Evolutionary conservation across 2,329 filamentous ascomycete species (phyloP), one percentile per base, ranked within the genome.

Genomic region (Fusarium oxysporum): DNA sequence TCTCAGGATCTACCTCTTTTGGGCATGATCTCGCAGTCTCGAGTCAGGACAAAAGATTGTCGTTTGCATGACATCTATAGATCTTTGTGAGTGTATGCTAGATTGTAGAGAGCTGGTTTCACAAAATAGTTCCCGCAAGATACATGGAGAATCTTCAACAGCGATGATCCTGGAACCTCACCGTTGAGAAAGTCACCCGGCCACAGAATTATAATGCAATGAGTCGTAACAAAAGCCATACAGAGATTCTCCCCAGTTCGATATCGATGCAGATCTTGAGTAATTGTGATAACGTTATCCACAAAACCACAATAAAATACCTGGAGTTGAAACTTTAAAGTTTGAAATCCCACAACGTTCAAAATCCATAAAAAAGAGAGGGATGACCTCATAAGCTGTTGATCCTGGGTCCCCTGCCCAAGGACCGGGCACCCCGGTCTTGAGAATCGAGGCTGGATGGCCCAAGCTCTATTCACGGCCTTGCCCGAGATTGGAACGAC

Each of bases 331-430:
- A 40, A 63, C 25, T 28, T 33, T 35, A 53, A 57, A 69, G 48
- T 57, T 53, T 64, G 44, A 45, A 65, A 45, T 40, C 19, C 23
- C 50, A 66, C 30, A 58, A 60, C 59, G 38, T 19, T 47, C 23
- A 54, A 37, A 28, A 21, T 44, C 47, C 58, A 62, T 37, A 43
- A 61, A 70, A 58, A 63, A 59, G 16, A 48, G 23, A 28, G 40
- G 19, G 65, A 77, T 77, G 75, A 77, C 75, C 74, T 77, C 75
- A 77, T 69, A 44, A 44, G 44, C 47, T 30, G 60, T 16, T 59
- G 62, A 76, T 64, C 53, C 43, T 44, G 19, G 30, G 21, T 13
- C 51, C 61, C 55, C 55, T 68, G 48, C 19, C 10, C 37, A 37
- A 16, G 19, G 17, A 35, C 74, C 54, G 59, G 74, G 74, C 57